phyloP scores from a whole-genome alignment of 768 basidiomycete species.

The Psilocybe sp. region DNA sequence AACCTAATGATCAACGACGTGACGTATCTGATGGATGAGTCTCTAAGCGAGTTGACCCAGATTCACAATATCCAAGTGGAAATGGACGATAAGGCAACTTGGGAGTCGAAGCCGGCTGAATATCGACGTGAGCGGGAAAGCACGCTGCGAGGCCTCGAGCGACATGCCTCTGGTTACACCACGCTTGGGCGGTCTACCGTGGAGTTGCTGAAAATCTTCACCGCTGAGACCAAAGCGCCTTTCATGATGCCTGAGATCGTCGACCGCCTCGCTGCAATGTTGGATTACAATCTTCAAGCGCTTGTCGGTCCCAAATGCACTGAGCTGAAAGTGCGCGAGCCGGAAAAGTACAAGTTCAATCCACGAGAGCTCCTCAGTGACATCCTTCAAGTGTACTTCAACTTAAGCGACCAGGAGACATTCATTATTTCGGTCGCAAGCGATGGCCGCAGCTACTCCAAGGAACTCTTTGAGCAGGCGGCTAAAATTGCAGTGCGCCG shows the following conservation, averaged over 20 bases:
- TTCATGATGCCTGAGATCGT: slow-evolving; percentile 98
- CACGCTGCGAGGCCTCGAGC: slow-evolving; percentile 76
- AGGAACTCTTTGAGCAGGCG: slow-evolving; percentile 79
- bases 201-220: slow-evolving; percentile 88
- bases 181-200: slow-evolving; percentile 87
- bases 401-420: slow-evolving; percentile 73
- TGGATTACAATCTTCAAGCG: slow-evolving; percentile 90
- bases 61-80: slow-evolving; percentile 85
- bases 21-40: slow-evolving; percentile 97
- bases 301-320: slow-evolving; percentile 88
- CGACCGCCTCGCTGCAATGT: slow-evolving; percentile 91
- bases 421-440: slow-evolving; percentile 87
- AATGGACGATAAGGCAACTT: slow-evolving; percentile 73
- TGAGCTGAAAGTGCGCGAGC: slow-evolving; percentile 81
- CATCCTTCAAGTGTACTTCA: slow-evolving; percentile 87
- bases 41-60: slow-evolving; percentile 81
- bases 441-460: slow-evolving; percentile 92
- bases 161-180: slow-evolving; percentile 82
- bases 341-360: slow-evolving; percentile 87
- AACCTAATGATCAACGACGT: slow-evolving; percentile 99
- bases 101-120: slow-evolving; percentile 62
- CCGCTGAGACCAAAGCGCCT: slow-evolving; percentile 85
- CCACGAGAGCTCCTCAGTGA: slow-evolving; percentile 81
- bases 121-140: slow-evolving; percentile 84
- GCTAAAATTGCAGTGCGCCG: slow-evolving; percentile 60